Evolutionary conservation across 306 rosid species (phyloP).

Genomic region (Boehmeria nivea): DNA sequence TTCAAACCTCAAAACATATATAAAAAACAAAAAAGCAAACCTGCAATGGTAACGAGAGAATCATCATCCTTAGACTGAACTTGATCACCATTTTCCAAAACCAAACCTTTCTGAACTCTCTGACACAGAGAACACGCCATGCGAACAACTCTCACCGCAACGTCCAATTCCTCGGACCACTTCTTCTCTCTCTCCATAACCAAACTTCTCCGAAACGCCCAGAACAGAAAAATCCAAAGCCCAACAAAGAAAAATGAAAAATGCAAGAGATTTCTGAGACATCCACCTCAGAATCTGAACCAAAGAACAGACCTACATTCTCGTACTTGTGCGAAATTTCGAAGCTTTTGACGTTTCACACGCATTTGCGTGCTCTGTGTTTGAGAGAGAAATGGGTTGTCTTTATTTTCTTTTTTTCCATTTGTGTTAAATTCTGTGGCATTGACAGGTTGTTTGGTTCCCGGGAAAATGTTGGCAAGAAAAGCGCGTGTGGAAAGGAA

Average conservation of each 20-base stretch:
- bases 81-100: slow-evolving; percentile 27
- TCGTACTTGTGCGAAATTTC: slow-evolving; percentile 1
- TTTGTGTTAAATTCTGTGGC: too few relatives aligned
- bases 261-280: slow-evolving; percentile 3
- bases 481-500: too few relatives aligned
- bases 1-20: not conserved
- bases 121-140: slow-evolving; percentile 72
- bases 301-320: slow-evolving; percentile 19
- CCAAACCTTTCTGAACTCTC: slow-evolving; percentile 64
- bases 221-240: slow-evolving; percentile 15
- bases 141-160: slow-evolving; percentile 84
- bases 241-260: not conserved
- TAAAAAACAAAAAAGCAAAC: slow-evolving; percentile 28
- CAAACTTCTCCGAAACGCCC: slow-evolving; percentile 28
- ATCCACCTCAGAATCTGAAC: slow-evolving; percentile 24
- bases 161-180: slow-evolving; percentile 58
- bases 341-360: too few relatives aligned
- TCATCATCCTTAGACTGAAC: slow-evolving; percentile 81
- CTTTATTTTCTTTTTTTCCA: too few relatives aligned
- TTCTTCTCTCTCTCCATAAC: slow-evolving; percentile 57
- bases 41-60: slow-evolving; percentile 90
- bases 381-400: too few relatives aligned
- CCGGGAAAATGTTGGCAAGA: too few relatives aligned
- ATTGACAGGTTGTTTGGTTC: too few relatives aligned
- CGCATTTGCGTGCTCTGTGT: too few relatives aligned